Evolutionary conservation across 495 filamentous ascomycete genomes (phyloP), one percentile per base, ranked within the genome.

Genomic region (Pseudomonodictys pantanalensis): DNA sequence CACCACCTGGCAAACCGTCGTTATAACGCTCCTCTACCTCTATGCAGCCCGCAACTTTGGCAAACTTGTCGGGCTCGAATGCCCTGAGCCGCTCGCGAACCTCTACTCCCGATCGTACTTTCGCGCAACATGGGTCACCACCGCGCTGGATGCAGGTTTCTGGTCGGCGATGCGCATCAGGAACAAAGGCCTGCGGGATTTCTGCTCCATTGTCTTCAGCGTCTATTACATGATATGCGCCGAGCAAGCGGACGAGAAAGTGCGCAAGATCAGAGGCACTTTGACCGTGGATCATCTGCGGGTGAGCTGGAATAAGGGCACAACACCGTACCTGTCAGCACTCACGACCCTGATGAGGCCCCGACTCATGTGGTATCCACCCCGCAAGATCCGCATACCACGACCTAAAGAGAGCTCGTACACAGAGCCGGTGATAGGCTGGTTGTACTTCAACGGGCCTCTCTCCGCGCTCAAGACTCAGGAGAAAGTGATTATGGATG

Each of bases 101-200:
- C 86, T 97, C 66, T 98, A 98, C 74, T 89, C 86, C 43, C 80
- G 90, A 43, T 85, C 88, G n/a, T 98, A 95, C 75, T 98, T 97
- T 74, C 86, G 95, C 45, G 95, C 93, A 67, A 97, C 93, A 77
- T 97, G 92, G 93, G 83, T 96, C 22, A 86, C 92, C 35, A 98
- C 93, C 0, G 93, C 90, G 0, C 72, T 98, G 55, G 93, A 98
- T 70, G 93, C 93, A 9, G 93, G 93, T 0, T 98, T 96, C 72
- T 98, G 93, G 93, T 95, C 91, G 0, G 95, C 93, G 4, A 98
- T 98, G 93, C 86, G 84, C 52, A 88, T 98, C 48, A 81, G 81
- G 44, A 82, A 78, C 52, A 92, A 90, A 65, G 91, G 88, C 87
- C 68, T 95, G 17, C 79, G 90, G 23, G 92, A 97, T 69, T 67